phyloP scores from a whole-genome alignment of 2,329 filamentous ascomycete species.

The Pseudomassariella vexata region DNA sequence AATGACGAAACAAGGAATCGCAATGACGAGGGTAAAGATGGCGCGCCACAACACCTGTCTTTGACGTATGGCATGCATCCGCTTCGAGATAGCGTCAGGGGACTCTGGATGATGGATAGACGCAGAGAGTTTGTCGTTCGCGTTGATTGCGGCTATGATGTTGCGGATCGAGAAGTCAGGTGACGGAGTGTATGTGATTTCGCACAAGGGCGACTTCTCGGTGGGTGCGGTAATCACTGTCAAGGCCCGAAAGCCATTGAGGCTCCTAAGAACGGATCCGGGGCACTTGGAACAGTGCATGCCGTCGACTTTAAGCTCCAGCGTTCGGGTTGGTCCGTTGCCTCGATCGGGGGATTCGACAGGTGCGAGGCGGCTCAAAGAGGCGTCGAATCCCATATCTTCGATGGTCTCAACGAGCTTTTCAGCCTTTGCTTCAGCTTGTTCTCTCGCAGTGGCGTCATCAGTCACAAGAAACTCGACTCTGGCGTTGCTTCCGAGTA shows the following conservation, averaged over 20 bases:
- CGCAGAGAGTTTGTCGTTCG: conserved; percentile 61
- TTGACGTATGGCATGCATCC: conserved; percentile 66
- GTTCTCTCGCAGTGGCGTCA: too few species aligned
- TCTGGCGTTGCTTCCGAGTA: conserved; percentile 62
- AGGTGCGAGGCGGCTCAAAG: conserved; percentile 44
- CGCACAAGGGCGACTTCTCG: conserved; percentile 60
- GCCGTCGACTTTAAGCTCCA: conserved; percentile 63
- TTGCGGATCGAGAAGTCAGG: conserved; percentile 62
- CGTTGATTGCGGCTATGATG: conserved; percentile 63
- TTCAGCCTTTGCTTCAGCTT: conserved; percentile 38
- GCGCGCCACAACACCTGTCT: conserved; percentile 64
- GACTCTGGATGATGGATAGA: conserved; percentile 75
- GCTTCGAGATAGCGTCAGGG: conserved; percentile 73
- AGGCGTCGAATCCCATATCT: conserved; percentile 61
- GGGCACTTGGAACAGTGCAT: conserved; percentile 73
- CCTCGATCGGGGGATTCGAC: conserved; percentile 22
- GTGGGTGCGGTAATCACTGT: conserved; percentile 50
- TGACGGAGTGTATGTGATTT: conserved; percentile 57
- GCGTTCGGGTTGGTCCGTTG: conserved; percentile 39
- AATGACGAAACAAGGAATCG: conserved; percentile 79
- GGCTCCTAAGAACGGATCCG: conserved; percentile 44
- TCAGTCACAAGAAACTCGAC: conserved; percentile 52
- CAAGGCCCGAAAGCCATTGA: conserved; percentile 45
- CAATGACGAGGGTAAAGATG: conserved; percentile 59
- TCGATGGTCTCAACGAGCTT: conserved; percentile 50